Conservation (phyloP, 148 eudicot genomes). For the Camellia lanceoleosa region DNA sequence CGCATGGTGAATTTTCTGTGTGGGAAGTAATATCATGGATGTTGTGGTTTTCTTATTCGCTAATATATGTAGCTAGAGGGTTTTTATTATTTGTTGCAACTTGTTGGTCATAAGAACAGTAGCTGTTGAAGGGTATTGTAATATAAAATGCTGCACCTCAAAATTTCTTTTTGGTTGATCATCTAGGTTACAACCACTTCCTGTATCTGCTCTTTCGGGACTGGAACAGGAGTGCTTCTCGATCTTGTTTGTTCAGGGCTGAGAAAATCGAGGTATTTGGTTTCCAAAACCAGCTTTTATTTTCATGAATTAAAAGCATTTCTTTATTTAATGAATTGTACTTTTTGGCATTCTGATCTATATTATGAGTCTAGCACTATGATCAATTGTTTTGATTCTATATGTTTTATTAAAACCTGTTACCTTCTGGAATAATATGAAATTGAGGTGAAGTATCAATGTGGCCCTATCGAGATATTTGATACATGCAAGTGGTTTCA, state of each 20-base stretch:
- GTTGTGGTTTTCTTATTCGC: neutral
- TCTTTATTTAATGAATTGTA: neutral
- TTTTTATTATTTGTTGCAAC: neutral
- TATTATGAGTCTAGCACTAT: slow-evolving; percentile 6
- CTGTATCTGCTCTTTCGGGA: slow-evolving; percentile 89
- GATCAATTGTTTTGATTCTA: neutral
- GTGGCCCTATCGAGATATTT: neutral
- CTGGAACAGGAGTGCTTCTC: slow-evolving; percentile 98
- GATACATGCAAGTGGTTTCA: neutral
- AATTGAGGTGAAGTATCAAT: too few relatives aligned
- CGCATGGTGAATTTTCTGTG: neutral
- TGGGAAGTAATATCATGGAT: neutral
- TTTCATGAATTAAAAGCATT: neutral
- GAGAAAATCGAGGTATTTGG: slow-evolving; percentile 49
- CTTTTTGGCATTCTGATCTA: neutral
- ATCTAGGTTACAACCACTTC: slow-evolving; percentile 71
- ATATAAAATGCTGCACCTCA: neutral
- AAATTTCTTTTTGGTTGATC: slow-evolving; percentile 14
- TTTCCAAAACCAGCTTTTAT: neutral
- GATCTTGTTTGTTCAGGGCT: slow-evolving; percentile 85
- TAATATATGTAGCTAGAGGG: neutral
- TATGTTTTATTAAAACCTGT: neutral
- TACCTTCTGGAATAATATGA: neutral
- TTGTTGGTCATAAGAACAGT: neutral
- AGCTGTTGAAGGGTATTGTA: neutral